Base-by-base conservation (phyloP, 1,284 basidiomycete species). In the Rhodotorula sp. region DNA sequence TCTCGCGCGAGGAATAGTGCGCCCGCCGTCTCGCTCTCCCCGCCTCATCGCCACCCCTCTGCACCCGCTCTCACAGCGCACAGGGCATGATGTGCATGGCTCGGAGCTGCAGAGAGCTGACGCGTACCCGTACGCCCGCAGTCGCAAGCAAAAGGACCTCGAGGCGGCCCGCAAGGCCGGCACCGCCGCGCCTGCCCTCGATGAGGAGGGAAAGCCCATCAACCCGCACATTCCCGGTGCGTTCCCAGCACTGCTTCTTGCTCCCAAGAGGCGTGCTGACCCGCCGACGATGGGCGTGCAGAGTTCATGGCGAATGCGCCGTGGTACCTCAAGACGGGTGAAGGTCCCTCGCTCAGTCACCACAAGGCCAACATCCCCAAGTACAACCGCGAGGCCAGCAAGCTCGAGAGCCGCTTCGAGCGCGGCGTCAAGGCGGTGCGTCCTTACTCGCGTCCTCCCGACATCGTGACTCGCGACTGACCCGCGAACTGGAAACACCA, bases 141-240 rank as follows among this genome's bases (percentile, higher is more conserved):
- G 74, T 63, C 74, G 74, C 55, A 61, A 55, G 46, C 64, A 69
- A 41, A 74, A 97, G 82, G 96, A 98, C 82, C 88, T 98, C 74
- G 95, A 97, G 81, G 93, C 94, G 49, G 82, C 82, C 13, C 90
- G 96, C 72, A 98, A 97, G 84, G 96, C 96, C 59, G 96, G 96
- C 83, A 97, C 93, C 45, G 96, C 94, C 16, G 92, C 95, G 34
- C 92, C 95, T 50, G 95, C 93, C 61, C 85, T 97, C 59, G 96
- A 98, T 80, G 91, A 93, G 80, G 91, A 97, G 52, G 97, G 95
- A 67, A 90, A 88, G 80, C 88, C 92, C 66, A 97, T 99, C 84
- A 99, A 99, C 81, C 97, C 97, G 49, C 96, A 99, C 83, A 97
- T 99, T 82, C 96, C 96, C 81, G 89, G 92, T 93, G 77, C 74